Conservation (phyloP, 2,329 filamentous ascomycete genomes). For the Aciculosporium take region DNA sequence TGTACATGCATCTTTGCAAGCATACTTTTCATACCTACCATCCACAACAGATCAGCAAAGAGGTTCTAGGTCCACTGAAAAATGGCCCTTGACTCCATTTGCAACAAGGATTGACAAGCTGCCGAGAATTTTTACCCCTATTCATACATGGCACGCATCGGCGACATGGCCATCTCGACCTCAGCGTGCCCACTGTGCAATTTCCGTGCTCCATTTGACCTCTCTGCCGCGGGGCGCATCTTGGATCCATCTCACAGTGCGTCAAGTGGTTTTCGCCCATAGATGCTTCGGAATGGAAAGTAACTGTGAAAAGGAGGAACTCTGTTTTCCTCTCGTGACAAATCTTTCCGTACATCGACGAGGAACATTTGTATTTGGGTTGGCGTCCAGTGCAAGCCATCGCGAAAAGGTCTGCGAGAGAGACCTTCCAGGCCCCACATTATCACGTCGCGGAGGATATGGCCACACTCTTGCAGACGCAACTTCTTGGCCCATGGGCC, state of each 20-base stretch:
- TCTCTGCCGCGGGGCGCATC: not conserved
- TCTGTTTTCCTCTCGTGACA: conserved; percentile 21
- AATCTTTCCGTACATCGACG: conserved; percentile 24
- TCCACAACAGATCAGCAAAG: no score
- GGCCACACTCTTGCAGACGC: conserved; percentile 29
- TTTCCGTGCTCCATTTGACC: no score
- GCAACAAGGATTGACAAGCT: no score
- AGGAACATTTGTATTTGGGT: conserved; percentile 30
- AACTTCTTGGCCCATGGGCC: conserved; percentile 32
- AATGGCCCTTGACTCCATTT: no score
- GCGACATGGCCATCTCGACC: no score
- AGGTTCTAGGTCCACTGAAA: no score
- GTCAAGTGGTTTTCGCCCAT: conserved; percentile 23
- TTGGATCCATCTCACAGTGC: not conserved
- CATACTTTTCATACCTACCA: no score
- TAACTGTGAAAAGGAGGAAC: conserved; percentile 25
- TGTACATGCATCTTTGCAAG: no score
- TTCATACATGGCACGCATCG: no score
- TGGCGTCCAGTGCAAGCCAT: conserved; percentile 25
- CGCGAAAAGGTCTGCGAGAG: conserved; percentile 23
- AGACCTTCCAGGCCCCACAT: conserved; percentile 26
- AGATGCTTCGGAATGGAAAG: conserved; percentile 25
- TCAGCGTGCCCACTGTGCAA: not conserved
- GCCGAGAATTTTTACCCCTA: no score
- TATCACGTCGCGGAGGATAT: conserved; percentile 29